Conservation (phyloP, 345 rosid genomes). For the Noccaea caerulescens region DNA sequence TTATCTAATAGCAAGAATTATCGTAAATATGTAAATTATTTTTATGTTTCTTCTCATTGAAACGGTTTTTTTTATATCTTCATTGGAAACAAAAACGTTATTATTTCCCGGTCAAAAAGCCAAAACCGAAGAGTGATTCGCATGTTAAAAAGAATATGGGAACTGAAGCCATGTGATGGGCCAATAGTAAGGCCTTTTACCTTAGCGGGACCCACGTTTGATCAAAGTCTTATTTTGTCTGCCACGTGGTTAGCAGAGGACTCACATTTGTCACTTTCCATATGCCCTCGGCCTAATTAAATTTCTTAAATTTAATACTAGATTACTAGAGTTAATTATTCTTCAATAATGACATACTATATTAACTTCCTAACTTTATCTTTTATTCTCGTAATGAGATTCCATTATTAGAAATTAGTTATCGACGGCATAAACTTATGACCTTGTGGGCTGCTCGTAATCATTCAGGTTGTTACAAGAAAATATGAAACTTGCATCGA, state of each 20-base stretch:
- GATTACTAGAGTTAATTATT: conserved; percentile 35
- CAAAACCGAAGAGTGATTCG: conserved; percentile 2
- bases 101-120: background rate
- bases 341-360: conserved; percentile 32
- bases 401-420: conserved; percentile 24
- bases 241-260: conserved; percentile 40
- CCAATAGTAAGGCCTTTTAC: conserved; percentile 36
- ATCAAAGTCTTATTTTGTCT: conserved; percentile 38
- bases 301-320: background rate
- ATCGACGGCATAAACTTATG: conserved; percentile 16
- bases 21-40: too few relatives aligned
- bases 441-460: conserved; percentile 21
- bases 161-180: conserved; percentile 35
- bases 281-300: conserved; percentile 32
- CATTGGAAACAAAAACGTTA: background rate
- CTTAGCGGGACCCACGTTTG: conserved; percentile 33
- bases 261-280: conserved; percentile 38
- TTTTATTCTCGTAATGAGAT: background rate
- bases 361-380: conserved; percentile 30
- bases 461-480: conserved; percentile 22
- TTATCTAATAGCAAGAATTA: too few relatives aligned
- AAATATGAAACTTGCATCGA: background rate
- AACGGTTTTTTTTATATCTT: background rate
- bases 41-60: background rate
- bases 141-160: conserved; percentile 33